Percentiles rank a stretch among this genome's conserved stretches.
These are phyloP conservation scores for Butyriboletus loyo DNA, from an alignment of 768 basidiomycete species.

Conservation along the genomic window DNA sequence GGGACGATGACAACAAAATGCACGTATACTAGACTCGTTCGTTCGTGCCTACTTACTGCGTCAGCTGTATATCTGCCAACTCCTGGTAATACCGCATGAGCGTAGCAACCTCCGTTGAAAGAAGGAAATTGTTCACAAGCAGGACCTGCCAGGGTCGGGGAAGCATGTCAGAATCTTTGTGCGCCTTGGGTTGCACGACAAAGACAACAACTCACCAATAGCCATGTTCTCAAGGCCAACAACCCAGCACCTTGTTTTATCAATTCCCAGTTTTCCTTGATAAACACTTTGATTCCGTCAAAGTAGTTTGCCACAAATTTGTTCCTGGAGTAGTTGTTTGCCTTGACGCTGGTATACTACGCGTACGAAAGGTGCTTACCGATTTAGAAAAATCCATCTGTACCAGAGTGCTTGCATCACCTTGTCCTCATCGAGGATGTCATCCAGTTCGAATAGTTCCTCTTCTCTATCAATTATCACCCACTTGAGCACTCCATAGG, in stretches of 20 bases:
- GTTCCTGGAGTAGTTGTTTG: slow-evolving; percentile 35
- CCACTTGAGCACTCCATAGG: slow-evolving; percentile 68
- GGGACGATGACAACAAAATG: background rate
- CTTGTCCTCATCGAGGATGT: slow-evolving; percentile 72
- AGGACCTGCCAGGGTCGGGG: slow-evolving; percentile 43
- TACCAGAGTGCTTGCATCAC: slow-evolving; percentile 78
- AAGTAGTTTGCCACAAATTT: slow-evolving; percentile 55
- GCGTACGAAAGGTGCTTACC: slow-evolving; percentile 35
- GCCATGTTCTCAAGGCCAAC: slow-evolving; percentile 57
- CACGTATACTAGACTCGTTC: background rate
- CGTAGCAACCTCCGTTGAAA: slow-evolving; percentile 45
- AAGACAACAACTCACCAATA: slow-evolving; percentile 43
- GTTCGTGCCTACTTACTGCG: slow-evolving; percentile 19
- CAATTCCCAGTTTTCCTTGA: slow-evolving; percentile 60
- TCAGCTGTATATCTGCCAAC: slow-evolving; percentile 43
- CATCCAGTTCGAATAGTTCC: slow-evolving; percentile 69
- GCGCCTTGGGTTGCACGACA: background rate
- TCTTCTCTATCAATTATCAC: slow-evolving; percentile 69
- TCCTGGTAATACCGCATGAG: slow-evolving; percentile 54
- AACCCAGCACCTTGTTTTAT: slow-evolving; percentile 71
- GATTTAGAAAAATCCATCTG: slow-evolving; percentile 66
- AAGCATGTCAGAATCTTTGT: background rate
- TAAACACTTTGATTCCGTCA: slow-evolving; percentile 51
- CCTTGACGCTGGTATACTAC: background rate
- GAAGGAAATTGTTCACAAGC: slow-evolving; percentile 52